phyloP scores from a whole-genome alignment of 441 rosid species.

The Gossypium trilobum region DNA sequence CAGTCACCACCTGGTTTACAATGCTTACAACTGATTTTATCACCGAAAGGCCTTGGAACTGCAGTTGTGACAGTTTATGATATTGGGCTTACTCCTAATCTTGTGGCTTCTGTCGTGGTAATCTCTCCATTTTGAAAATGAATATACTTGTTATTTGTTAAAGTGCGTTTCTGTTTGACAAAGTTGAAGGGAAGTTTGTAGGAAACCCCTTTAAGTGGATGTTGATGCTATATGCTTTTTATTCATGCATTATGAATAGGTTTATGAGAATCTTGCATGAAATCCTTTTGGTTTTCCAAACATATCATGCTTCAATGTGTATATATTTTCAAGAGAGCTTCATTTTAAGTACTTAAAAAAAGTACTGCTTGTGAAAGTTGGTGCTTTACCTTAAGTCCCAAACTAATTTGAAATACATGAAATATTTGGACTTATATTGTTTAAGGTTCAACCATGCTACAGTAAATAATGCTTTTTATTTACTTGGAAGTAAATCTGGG shows the following conservation, averaged over 20 bases:
- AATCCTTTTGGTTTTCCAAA: background rate
- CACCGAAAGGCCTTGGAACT: slow-evolving; percentile 80
- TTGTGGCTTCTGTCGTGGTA: slow-evolving; percentile 77
- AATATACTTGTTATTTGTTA: background rate
- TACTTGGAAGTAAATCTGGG: background rate
- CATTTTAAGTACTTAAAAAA: background rate
- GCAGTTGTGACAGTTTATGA: slow-evolving; percentile 68
- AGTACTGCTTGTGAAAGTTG: background rate
- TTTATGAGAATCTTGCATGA: background rate
- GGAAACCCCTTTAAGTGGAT: background rate
- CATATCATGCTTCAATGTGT: background rate
- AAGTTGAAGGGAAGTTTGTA: background rate
- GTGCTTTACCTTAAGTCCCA: slow-evolving; percentile 1
- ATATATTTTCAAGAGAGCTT: background rate
- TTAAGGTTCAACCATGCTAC: background rate
- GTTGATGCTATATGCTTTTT: background rate
- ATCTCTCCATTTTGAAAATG: slow-evolving; percentile 5
- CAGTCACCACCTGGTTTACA: slow-evolving; percentile 61
- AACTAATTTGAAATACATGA: background rate
- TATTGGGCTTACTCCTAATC: slow-evolving; percentile 72
- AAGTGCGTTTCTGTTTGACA: background rate
- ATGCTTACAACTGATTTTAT: slow-evolving; percentile 62
- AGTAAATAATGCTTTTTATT: background rate
- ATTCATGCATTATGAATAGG: background rate
- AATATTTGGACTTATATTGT: background rate